A percentile compares a stretch with the other conserved stretches of the same genome.
Conservation (phyloP, 257 asterid species). For the Cordia subcordata region DNA sequence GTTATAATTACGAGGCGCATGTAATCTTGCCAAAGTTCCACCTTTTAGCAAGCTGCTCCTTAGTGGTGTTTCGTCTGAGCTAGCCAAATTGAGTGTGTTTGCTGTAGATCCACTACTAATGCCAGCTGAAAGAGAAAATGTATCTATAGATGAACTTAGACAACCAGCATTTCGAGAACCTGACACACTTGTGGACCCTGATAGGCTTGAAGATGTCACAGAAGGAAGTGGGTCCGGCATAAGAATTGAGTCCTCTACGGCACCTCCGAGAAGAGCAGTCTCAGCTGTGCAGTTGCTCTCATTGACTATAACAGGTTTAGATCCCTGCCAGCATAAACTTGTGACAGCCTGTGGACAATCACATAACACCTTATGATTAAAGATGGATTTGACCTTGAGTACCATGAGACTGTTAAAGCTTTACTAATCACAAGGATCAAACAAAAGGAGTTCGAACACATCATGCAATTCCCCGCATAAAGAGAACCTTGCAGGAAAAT, state of each 20-base stretch:
- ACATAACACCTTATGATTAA: conserved; percentile 21
- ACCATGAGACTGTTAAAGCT: neutral
- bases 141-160: conserved; percentile 50
- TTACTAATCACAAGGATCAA: neutral
- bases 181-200: conserved; percentile 46
- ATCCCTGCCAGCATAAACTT: conserved; percentile 92
- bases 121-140: conserved; percentile 53
- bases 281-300: conserved; percentile 72
- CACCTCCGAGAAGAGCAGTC: conserved; percentile 79
- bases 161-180: conserved; percentile 63
- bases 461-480: neutral
- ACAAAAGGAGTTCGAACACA: no score
- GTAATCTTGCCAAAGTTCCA: conserved; percentile 63
- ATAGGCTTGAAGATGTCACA: conserved; percentile 46
- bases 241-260: conserved; percentile 81
- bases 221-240: conserved; percentile 99
- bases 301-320: conserved; percentile 58
- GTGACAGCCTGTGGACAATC: conserved; percentile 71
- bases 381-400: neutral
- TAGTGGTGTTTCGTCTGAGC: conserved; percentile 63
- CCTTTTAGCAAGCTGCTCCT: conserved; percentile 56
- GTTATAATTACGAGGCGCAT: conserved; percentile 73
- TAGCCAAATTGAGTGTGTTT: conserved; percentile 35
- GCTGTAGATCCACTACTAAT: conserved; percentile 38
- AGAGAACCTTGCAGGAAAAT: neutral